A percentile compares a stretch with the other conserved stretches of the same genome.
phyloP scores from a whole-genome alignment of 371 early-diverging fungal genomes.

The Rhizomucor pusillus region DNA sequence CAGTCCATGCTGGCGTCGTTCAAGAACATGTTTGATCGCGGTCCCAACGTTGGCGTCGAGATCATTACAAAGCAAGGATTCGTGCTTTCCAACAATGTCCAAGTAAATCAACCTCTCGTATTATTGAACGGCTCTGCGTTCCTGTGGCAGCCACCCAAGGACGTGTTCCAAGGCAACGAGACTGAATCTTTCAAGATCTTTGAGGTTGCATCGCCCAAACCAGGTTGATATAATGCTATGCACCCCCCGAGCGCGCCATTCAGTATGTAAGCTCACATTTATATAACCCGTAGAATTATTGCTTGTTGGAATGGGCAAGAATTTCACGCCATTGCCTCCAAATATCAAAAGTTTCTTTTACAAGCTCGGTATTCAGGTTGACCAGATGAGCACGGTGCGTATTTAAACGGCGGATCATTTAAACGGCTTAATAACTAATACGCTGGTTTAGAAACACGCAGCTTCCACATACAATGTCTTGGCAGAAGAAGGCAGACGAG shows the following conservation, averaged over 20 bases:
- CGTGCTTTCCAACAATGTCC: conserved; percentile 45
- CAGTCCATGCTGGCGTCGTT: conserved; percentile 25
- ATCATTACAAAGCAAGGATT: conserved; percentile 48
- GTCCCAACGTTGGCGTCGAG: conserved; percentile 45
- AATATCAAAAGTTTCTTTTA: conserved; percentile 50
- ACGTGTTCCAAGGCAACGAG: conserved; percentile 17
- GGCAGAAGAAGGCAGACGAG: conserved; percentile 61
- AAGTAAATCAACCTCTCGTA: conserved; percentile 41
- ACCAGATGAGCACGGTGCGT: conserved; percentile 59
- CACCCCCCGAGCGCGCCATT: neutral
- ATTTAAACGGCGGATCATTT: too few species aligned
- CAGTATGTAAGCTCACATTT: neutral
- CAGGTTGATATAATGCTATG: conserved; percentile 21
- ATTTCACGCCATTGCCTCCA: conserved; percentile 53
- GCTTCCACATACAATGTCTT: conserved; percentile 63
- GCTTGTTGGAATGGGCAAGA: conserved; percentile 55
- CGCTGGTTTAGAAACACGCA: conserved; percentile 55
- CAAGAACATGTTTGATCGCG: conserved; percentile 54
- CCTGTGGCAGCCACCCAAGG: conserved; percentile 47
- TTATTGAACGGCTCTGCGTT: conserved; percentile 49
- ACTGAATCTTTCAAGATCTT: conserved; percentile 41
- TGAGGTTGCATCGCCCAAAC: conserved; percentile 46
- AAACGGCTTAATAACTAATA: too few species aligned
- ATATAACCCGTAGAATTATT: conserved; percentile 37
- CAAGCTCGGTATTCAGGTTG: conserved; percentile 57